Evolutionary conservation across 345 rosid species (phyloP), one percentile per base, ranked within the genome.

Genomic region (Hibiscus tridactylites): DNA sequence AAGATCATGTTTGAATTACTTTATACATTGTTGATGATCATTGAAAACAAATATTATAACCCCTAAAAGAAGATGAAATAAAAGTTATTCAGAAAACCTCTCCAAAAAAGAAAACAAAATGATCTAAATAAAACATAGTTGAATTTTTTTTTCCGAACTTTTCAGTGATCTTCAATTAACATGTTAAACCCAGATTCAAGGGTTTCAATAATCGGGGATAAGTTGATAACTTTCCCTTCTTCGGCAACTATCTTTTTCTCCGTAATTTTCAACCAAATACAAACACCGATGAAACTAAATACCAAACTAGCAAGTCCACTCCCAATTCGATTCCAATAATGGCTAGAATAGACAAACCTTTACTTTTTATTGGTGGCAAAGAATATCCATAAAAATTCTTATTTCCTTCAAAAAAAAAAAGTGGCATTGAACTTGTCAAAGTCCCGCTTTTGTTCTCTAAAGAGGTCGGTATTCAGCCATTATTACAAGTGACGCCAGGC

Each of bases 281-380:
- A 93, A 6, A 93, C 97, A 4, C 91, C 96, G 2, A 90, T 85
- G 39, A 93, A 93, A 74, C 97, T 93, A 33, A 93, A 81, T 31
- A 90, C 86, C 84, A 93, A 85, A 77, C 96, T 91, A 1, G 86
- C 90, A 35, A 93, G 75, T 53, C 96, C 98, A 76, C 94, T 93
- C 19, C 98, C 26, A 91, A 81, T 16, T 96, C 98, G 70, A 93
- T 91, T 78, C 97, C 97, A 21, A 93, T 92, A 49, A 88, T 90
- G 76, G 97, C 89, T 80, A 89, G 63, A 42, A 93, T 77, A 1
- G 96, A 84, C 52, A 93, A 71, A 11, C 97, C 96, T 71, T 78
- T 87, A 5, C 71, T 79, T 82, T 74, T 86, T 83, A 77, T 73
- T 19, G 88, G 92, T 26, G 87, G 82, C 73, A 93, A 80, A 37